Evolutionary conservation across 352 stramenopile genomes (phyloP), one percentile per base, ranked within the genome.

Genomic region (Globisporangium parvum): DNA sequence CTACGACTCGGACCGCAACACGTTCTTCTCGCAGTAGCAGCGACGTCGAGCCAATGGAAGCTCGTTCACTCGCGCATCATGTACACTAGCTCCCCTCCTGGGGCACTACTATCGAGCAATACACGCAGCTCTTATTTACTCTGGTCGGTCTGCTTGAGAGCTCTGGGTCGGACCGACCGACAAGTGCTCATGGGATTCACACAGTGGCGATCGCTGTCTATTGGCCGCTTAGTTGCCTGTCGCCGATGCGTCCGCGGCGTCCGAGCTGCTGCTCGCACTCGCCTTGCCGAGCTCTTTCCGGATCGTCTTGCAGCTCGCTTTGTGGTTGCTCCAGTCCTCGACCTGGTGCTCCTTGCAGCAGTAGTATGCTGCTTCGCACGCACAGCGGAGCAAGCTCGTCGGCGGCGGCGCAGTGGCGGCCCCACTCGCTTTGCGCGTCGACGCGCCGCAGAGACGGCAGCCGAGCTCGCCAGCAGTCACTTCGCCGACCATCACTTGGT

Each of bases 271-370:
- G 31, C 31, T 37, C 31, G 31, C 26, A 31, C 26, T 31, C 31
- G 31, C 11, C 31, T 37, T 37, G 31, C 31, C 31, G 31, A 37
- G 39, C 51, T 73, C 57, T 47, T 78, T 70, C 14, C 80, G 75
- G 53, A 91, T 87, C 37, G 67, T 62, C 63, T 90, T 90, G 69
- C 83, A 93, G 56, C 60, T 81, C 37, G 67, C 67, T 58, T 91
- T 91, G 66, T 93, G 83, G 59, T 85, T 86, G 15, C 56, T 67
- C 83, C 83, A 93, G 71, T 93, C 83, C 57, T 90, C 78, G 17
- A 84, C 68, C 51, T 93, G 80, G 57, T 93, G 83, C 24, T 88
- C 76, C 55, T 93, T 91, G 65, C 67, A 85, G 69, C 83, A 93
- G 62, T 93, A 93, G 66, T 88, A 83, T n/a, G 80, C 72, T 2